phyloP scores from a whole-genome alignment of 805 yeast genomes.

The Saturnispora ahearnii region DNA sequence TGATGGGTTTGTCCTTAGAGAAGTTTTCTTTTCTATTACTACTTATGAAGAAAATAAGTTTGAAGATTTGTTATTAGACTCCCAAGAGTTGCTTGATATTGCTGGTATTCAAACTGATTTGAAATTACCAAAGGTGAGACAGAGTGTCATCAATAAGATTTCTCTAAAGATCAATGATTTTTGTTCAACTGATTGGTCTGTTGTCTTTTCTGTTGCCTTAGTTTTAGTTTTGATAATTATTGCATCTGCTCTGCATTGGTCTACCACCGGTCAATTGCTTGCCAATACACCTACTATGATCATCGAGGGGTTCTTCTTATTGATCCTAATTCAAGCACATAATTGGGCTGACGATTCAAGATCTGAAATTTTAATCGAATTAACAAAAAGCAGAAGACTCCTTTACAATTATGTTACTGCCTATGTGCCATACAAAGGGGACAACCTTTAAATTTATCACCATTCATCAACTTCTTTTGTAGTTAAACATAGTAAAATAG shows the following conservation, averaged over 20 bases:
- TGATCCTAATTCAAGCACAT: constrained; percentile 33
- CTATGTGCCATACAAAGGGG: neutral
- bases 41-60: constrained; percentile 19
- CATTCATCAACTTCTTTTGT: neutral
- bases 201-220: constrained; percentile 21
- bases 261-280: constrained; percentile 32
- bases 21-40: constrained; percentile 27
- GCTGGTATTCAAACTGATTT: constrained; percentile 19
- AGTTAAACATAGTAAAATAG: neutral
- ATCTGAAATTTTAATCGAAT: constrained; percentile 7
- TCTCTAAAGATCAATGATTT: constrained; percentile 21
- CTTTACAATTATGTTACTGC: constrained; percentile 6
- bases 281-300: constrained; percentile 37
- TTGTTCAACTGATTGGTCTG: constrained; percentile 29
- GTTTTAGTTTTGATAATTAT: constrained; percentile 26
- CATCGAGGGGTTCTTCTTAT: constrained; percentile 33
- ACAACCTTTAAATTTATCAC: neutral
- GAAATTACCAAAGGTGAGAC: constrained; percentile 5
- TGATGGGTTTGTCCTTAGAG: constrained; percentile 35
- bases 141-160: constrained; percentile 7
- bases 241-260: constrained; percentile 31
- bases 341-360: constrained; percentile 20
- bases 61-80: constrained; percentile 24
- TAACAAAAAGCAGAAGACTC: constrained; percentile 11
- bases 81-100: constrained; percentile 24